Base-by-base conservation (phyloP, 768 basidiomycete species). In the Xerocomellus dryophilus region DNA sequence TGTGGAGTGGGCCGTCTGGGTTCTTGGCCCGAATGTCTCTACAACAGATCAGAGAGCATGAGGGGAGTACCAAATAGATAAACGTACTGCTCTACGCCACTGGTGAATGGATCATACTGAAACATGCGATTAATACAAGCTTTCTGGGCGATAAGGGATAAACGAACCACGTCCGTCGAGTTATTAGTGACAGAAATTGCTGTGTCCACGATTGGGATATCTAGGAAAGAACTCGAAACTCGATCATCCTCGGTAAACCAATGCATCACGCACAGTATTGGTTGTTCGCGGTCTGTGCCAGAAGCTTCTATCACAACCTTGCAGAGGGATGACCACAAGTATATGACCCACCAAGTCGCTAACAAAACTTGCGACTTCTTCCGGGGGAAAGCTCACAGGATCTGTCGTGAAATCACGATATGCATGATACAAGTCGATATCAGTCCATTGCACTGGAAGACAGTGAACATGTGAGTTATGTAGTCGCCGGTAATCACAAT, bases 341-440 rank as follows among this genome's bases (percentile, higher is more conserved):
- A 23, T 20, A 14, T 27, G 27, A 71, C 81, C 41, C 56, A 85
- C 85, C 66, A 88, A 64, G 44, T 80, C 77, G 23, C 60, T 60
- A 42, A 82, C 82, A 60, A 85, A 85, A 29, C 63, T 63, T 31
- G 71, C 65, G 61, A 85, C 70, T 52, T 82, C 78, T 15, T 79
- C 74, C 15, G 66, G 71, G 6, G 85, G 81, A 70, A 80, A 88
- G 35, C 72, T 78, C n/a, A 81, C 76, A 29, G 85, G 84, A 64
- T 87, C 85, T 21, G 77, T 68, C 5, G 86, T 88, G 59, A 86
- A 86, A 67, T 86, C 85, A 17, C 86, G 75, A 18, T 81, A 71
- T n/a, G 84, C 81, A 58, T 86, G 82, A 60, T 85, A 87, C 47
- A 87, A 59, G 68, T 88, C 85, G 58, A 88, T 85, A 62, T 87